Evolutionary conservation across 2,329 filamentous ascomycete species (phyloP).

Genomic region (Myriosclerotinia duriaeana): DNA sequence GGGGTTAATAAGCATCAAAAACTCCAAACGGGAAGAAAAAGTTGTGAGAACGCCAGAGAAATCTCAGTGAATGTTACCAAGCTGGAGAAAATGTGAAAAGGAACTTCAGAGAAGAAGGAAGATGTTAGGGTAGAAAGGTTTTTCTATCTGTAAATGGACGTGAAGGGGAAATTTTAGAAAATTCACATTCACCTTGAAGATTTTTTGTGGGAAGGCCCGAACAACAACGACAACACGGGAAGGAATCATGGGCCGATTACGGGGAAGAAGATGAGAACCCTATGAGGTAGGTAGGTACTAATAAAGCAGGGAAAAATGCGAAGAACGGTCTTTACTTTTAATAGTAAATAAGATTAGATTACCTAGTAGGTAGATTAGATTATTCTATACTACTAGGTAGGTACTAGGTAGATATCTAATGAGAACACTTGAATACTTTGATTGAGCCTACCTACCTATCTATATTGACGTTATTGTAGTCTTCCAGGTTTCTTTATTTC

Average conservation of each 20-base stretch:
- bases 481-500: neutral
- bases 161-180: neutral
- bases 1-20: neutral
- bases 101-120: slow-evolving; percentile 6
- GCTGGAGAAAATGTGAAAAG: neutral
- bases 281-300: neutral
- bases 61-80: slow-evolving; percentile 7
- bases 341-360: too few species aligned
- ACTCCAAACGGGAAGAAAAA: slow-evolving; percentile 2
- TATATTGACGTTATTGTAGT: neutral
- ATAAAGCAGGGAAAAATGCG: too few species aligned
- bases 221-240: neutral
- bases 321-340: neutral
- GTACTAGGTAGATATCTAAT: neutral
- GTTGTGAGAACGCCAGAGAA: neutral
- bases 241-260: neutral
- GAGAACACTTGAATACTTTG: neutral
- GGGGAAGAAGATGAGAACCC: neutral
- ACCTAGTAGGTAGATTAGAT: too few species aligned
- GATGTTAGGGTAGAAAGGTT: neutral
- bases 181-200: neutral
- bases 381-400: too few species aligned
- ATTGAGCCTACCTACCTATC: neutral
- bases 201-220: neutral
- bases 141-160: neutral